Evolutionary conservation across 495 filamentous ascomycete genomes (phyloP), one percentile per base, ranked within the genome.

Genomic region (Cryomyces antarcticus): DNA sequence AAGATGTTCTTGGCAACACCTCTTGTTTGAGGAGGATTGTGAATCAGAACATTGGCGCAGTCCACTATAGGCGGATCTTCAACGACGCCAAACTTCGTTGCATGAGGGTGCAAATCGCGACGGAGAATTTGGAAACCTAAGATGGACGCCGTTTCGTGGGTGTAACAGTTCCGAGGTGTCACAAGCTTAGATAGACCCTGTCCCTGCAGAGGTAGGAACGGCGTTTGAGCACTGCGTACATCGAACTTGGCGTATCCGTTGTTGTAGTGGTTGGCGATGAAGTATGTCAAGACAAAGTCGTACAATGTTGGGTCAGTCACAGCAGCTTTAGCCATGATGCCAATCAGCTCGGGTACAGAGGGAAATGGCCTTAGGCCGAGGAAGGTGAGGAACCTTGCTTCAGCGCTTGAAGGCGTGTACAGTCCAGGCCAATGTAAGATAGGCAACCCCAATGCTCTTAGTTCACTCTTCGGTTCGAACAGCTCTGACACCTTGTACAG

Each of bases 341-440:
- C 65, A 7, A 93, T 66, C 0, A 95, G 59, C 42, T 85, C 82
- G 1, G 64, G 57, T 0, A 73, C 80, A 6, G 71, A 60, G 3
- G 89, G 89, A 48, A 67, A 72, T 30, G 68, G 62, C 45, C 71
- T 71, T 38, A 95, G 58, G 2, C 87, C 86, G 35, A 95, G 71
- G 13, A 60, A 59, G 17, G 58, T 58, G 5, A 95, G 63, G 42
- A 94, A 92, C 34, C 65, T 72, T 1, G 69, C 83, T 60, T 95
- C 87, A 9, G 59, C 54, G 50, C 73, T 84, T 35, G 55, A 57
- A 30, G 64, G 58, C 39, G 71, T 63, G 55, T 75, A 82, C 36
- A 63, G 65, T 0, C 79, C 80, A 12, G 78, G 77, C 83, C 89
- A 93, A 38, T 93, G 80, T 6, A 97, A 63, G n/a, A 92, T 64